Evolutionary conservation across 1,284 basidiomycete genomes (phyloP), one percentile per base, ranked within the genome.

Genomic region (Apiotrichum sp.): DNA sequence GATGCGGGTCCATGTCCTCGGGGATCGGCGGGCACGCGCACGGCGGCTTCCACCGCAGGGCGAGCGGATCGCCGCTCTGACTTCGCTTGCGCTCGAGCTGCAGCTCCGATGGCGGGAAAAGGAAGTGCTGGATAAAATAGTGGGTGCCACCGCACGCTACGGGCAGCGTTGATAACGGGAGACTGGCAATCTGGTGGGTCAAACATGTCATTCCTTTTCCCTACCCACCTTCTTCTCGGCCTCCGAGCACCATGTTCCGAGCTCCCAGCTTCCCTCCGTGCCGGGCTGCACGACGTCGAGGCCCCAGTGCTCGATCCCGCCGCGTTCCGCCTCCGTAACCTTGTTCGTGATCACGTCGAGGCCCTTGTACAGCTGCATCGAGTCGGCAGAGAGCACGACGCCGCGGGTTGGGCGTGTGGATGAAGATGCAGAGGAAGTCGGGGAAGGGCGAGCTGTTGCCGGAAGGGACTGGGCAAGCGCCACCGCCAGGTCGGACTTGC

Each of bases 311-410:
- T 86, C 85, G 14, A 98, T 79, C 0, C 88, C 92, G 44, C 82
- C 79, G 74, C 83, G 86, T 74, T 98, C 93, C 34, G 80, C 77
- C 13, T 77, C 62, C 0, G 90, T 85, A 8, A 93, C 83, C 77
- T 99, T 98, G 77, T 98, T 98, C 22, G 96, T 98, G 66, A 98
- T 87, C 52, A 96, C 80, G 72, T 98, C 89, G 67, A 98, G 81
- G 0, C 95, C 93, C n/a, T 80, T 79, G 74, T 98, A 98, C 13
- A 93, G 86, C 76, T 99, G 96, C 93, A 99, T 98, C 9, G 95
- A 86, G 76, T 98, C 96, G 8, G 93, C 89, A 65, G 96, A 97
- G 70, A 98, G 87, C 63, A 98, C 82, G 1, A 66, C 51, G 3
- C 53, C 46, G 41, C 34, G 34, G 8, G 14, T 22, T 4, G 44